Evolutionary conservation across 139 green algal species (phyloP).

Genomic region (Tetradesmus lagerheimii): DNA sequence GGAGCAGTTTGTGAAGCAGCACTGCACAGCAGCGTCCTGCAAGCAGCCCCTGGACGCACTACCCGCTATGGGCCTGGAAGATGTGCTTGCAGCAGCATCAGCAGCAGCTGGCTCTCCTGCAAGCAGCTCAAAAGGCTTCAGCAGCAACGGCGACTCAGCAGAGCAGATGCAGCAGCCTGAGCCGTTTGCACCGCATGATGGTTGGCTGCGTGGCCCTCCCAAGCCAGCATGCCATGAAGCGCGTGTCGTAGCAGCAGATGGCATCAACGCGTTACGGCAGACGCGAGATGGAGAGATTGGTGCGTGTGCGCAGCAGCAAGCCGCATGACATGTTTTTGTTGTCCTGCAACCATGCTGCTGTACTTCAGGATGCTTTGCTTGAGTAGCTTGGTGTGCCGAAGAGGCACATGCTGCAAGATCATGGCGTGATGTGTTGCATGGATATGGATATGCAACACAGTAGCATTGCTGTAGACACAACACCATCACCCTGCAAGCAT

Average conservation of each 20-base stretch:
- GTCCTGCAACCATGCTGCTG: no score
- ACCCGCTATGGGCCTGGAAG: not conserved
- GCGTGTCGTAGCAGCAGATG: constrained; percentile 31
- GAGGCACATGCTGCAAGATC: no score
- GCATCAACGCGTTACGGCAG: constrained; percentile 36
- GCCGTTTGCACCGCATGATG: constrained; percentile 38
- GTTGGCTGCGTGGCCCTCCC: constrained; percentile 30
- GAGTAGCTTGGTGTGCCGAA: no score
- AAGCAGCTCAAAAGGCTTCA: not conserved
- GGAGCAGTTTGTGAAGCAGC: constrained; percentile 7
- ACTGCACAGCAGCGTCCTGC: not conserved
- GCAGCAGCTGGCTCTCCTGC: not conserved
- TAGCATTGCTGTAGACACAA: no score
- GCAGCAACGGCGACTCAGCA: not conserved
- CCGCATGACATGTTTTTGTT: not conserved
- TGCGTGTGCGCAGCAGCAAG: not conserved
- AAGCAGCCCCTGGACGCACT: not conserved
- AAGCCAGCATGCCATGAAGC: constrained; percentile 45
- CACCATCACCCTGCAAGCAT: no score
- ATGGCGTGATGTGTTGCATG: no score
- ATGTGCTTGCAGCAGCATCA: constrained; percentile 1
- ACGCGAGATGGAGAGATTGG: constrained; percentile 40
- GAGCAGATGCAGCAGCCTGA: not conserved
- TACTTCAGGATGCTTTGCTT: no score
- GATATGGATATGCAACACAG: no score